Evolutionary conservation across 345 rosid species (phyloP).

Genomic region (Boechera retrofracta): DNA sequence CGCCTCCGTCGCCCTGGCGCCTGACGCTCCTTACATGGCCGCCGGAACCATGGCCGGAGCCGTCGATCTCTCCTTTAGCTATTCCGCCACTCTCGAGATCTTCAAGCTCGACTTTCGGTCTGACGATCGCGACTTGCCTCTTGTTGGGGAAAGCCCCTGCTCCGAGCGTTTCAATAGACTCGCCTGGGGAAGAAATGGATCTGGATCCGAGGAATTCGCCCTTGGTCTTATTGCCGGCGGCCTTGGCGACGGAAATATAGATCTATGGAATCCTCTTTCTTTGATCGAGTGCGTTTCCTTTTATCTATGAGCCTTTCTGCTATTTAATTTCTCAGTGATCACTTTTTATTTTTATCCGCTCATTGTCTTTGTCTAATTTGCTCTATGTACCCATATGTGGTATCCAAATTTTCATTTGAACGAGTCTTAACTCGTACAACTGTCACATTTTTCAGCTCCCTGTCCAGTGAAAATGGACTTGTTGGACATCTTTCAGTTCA

Average conservation of each 20-base stretch:
- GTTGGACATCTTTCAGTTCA: constrained; percentile 84
- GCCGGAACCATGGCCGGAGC: constrained; percentile 99
- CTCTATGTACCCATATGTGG: neutral
- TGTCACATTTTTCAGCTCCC: constrained; percentile 57
- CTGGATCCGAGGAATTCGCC: constrained; percentile 73
- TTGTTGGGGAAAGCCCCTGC: constrained; percentile 78
- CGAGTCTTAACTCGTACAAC: constrained; percentile 25
- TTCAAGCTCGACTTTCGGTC: constrained; percentile 96
- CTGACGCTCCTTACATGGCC: constrained; percentile 96
- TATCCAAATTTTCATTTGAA: constrained; percentile 13
- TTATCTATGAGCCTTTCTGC: neutral
- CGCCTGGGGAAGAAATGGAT: constrained; percentile 92
- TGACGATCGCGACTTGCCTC: constrained; percentile 78
- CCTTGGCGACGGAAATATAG: constrained; percentile 87
- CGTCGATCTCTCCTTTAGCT: constrained; percentile 94
- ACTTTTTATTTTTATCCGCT: neutral
- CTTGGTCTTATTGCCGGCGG: constrained; percentile 97
- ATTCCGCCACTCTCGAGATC: constrained; percentile 93
- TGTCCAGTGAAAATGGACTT: constrained; percentile 60
- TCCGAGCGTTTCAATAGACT: constrained; percentile 95
- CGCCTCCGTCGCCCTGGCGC: constrained; percentile 94
- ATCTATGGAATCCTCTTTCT: constrained; percentile 81
- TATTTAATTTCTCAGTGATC: neutral
- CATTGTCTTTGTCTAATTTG: neutral
- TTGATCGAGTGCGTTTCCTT: constrained; percentile 66